Base-by-base conservation (phyloP, 768 basidiomycete genomes). In the Leccinum broughii region DNA sequence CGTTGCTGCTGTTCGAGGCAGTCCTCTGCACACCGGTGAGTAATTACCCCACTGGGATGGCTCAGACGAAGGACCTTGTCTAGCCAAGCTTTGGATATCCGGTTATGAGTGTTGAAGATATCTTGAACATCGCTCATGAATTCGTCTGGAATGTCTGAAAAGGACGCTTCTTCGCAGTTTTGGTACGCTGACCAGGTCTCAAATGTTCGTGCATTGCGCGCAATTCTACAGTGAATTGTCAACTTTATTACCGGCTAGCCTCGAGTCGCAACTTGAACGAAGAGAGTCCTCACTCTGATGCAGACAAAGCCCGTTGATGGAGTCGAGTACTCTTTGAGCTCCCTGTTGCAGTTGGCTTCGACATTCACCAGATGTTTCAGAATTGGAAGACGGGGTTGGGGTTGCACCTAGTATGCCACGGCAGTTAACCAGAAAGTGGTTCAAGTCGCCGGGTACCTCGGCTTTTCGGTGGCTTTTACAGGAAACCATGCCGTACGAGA, bases 121-220 rank as follows among this genome's bases (percentile, higher is more conserved):
- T 68, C 63, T 39, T 67, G 63, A 32, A 81, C 67, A 20, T 79
- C 77, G 1, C 20, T 55, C n/a, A 67, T 70, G 34, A 82, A 65
- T 3, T 76, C 76, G 1, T 68, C 63, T 2, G 82, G 81, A 35
- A 83, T 64, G 61, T 84, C 82, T 11, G 73, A 65, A 63, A 75
- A 78, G 0, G 79, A 77, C 6, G 78, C 82, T 59, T 83, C 80
- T 64, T 83, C 82, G 62, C 80, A 80, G 46, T 76, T 68, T 62
- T 85, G 81, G 64, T 79, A 74, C 1, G 76, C 72, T 7, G 77
- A 73, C 83, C 84, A 85, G 5, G 75, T 79, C 61, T 85, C 84
- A 56, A 83, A 85, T 62, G 74, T 72, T 52, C 74, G 75, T 22
- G 76, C 62, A 70, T 81, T 83, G 28, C 77, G 76, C 26, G 83